Evolutionary conservation across 495 filamentous ascomycete genomes (phyloP).

Genomic region (Clohesyomyces aquaticus): DNA sequence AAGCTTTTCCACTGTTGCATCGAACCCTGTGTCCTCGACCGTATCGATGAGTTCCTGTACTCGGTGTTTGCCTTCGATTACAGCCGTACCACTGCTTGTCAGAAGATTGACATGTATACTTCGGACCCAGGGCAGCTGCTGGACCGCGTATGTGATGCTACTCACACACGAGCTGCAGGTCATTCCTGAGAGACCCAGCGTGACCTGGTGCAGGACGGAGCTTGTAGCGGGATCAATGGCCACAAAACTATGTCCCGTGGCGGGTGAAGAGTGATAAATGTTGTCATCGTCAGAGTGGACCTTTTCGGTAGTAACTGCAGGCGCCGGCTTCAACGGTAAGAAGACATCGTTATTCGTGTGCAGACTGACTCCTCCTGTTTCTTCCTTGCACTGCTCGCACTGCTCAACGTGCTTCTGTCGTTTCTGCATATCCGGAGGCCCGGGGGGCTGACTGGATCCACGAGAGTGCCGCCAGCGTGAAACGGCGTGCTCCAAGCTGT

Average conservation of each 20-base stretch:
- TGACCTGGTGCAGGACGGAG: constrained; percentile 46
- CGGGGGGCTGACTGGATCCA: background rate
- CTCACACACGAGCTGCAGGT: constrained; percentile 67
- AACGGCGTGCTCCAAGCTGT: constrained; percentile 39
- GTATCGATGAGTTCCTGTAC: constrained; percentile 52
- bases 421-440: constrained; percentile 25
- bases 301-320: constrained; percentile 12
- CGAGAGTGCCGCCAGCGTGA: constrained; percentile 23
- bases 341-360: background rate
- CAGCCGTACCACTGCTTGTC: constrained; percentile 59
- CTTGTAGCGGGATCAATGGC: constrained; percentile 14
- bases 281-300: background rate
- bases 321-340: constrained; percentile 9
- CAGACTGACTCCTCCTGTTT: constrained; percentile 20
- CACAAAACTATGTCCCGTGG: constrained; percentile 22
- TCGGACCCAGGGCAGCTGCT: constrained; percentile 57
- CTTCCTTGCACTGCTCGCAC: constrained; percentile 37
- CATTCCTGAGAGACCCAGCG: constrained; percentile 64
- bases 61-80: constrained; percentile 53
- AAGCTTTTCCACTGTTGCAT: constrained; percentile 55
- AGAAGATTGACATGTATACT: constrained; percentile 62
- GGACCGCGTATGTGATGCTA: constrained; percentile 56
- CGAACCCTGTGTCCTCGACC: constrained; percentile 62
- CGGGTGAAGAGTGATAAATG: constrained; percentile 5
- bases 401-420: constrained; percentile 35